Evolutionary conservation across 2,329 filamentous ascomycete species (phyloP), one percentile per base, ranked within the genome.

Genomic region (Fusarium sp.): DNA sequence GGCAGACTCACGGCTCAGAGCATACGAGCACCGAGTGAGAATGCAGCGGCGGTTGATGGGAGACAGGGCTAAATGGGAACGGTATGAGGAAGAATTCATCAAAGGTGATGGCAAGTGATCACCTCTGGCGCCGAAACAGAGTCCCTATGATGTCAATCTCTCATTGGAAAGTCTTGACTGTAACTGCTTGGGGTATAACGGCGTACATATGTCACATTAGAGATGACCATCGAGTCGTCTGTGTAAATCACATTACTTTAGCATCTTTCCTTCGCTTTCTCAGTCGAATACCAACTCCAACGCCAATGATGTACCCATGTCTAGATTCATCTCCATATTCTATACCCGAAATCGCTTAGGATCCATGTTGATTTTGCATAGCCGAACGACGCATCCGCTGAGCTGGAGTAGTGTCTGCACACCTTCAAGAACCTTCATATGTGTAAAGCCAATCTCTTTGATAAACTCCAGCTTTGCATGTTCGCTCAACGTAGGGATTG

Each of bases 371-470:
- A 98, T 92, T 86, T 93, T 97, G 85, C 94, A 96, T 64, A 99
- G 87, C 78, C 96, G 92, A 22, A 94, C 95, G 28, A 99, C 89
- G 81, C 96, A 98, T 17, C 96, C 96, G 80, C 94, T 97, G 51
- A 99, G 87, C 83, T 99, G 96, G 66, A 99, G 88, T 72, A 98
- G 89, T 13, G 96, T 98, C 84, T 98, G 96, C 30, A 99, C 94
- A 36, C 96, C 96, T 81, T 99, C 96, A n/a, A 99, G 86, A 63
- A 99, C 96, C 82, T 97, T 95, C 96, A 99, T 99, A 81, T 99
- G 96, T 6, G 96, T 97, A 83, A 98, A 98, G 60, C 96, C 96
- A 83, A 99, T 99, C 84, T 98, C 96, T 85, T 95, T 96, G 85
- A 98, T 97, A 78, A 98, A 99, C 81, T 98, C 96, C 70, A 99